Base-by-base conservation (phyloP, 2,329 filamentous ascomycete genomes). In the Diplodia seriata region DNA sequence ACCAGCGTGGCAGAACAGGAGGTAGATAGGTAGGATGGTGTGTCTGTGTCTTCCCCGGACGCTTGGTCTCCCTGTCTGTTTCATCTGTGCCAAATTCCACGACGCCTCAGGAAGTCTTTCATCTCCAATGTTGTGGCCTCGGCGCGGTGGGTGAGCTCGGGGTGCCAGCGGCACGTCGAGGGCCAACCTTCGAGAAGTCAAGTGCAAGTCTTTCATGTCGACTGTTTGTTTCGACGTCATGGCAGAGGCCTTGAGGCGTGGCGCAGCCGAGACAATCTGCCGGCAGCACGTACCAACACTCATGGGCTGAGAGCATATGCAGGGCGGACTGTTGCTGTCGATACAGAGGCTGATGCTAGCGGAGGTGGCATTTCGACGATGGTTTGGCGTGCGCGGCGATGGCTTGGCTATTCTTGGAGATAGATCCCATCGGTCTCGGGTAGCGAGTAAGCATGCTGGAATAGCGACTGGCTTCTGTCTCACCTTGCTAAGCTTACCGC, bases 151-250 rank as follows among this genome's bases (percentile, higher is more conserved):
- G 43, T 31, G 31, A 12, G 59, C 7, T 26, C 31, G 36, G 55
- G 26, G 11, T 14, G 7, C 20, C 38, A 36, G 20, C 4, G 36
- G 31, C 5, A 47, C 36, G 29, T 18, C 38, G 38, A 43, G 56
- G 38, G 23, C 31, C 3, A n/a, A n/a, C 50, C 26, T 51, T 63
- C 59, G 57, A 50, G 57, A 62, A 36, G 57, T 23, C 43, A 40
- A 49, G 57, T 18, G 26, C 18, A 62, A 62, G 31, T 47, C 26
- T 49, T 62, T 62, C 43, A 31, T 63, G 51, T 63, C 59, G 23
- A 26, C 47, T n/a, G 31, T 59, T 31, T 59, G 55, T 59, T 59
- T 47, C 55, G 38, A 47, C 43, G n/a, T 47, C 43, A 20, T 47
- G 33, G 8, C 55, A 29, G 18, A 50, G 15, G 38, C 23, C 23